Base-by-base conservation (phyloP, 106 monocot genomes). In the Phalaenopsis aphrodite region DNA sequence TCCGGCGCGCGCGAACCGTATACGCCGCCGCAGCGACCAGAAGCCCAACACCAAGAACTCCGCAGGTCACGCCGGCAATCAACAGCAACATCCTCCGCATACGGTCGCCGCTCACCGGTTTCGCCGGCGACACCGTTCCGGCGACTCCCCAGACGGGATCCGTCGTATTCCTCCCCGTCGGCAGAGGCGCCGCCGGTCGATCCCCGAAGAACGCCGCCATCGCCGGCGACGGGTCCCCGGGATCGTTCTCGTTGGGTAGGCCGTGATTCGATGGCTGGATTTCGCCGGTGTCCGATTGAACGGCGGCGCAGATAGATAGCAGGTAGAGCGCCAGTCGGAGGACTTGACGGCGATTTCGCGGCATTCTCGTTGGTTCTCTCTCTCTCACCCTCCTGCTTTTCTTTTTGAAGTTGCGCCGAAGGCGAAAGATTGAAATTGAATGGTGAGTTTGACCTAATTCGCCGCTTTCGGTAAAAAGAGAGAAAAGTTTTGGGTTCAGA, bases 131-230 rank as follows among this genome's bases (percentile, higher is more conserved):
- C 15, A 58, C 57, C 18, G 49, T 76, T 30, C 76, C 76, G 30
- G 57, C 41, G 15, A 81, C 74, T 37, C 48, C 73, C 81, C 81
- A 81, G 55, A 74, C 41, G 23, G 64, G 43, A 36, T 24, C 82
- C 18, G 76, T 82, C 1, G 65, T 56, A 39, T 82, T 82, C 65
- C 46, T 5, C 75, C 10, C 76, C 61, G 1, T 17, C 8, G 65
- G 64, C 2, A 9, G 58, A 45, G 64, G 43, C 19, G 56, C 56
- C 14, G 42, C 42, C 37, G 81, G 57, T 38, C 58, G 78, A 37
- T 43, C 82, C 30, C 42, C 42, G 76, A 82, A 82, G 82, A 82
- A 82, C 14, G 43, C 76, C 1, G 57, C 41, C 81, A 75, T 81
- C n/a, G 75, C 58, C 41, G 81, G 75, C 1, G 74, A 57, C 41